These are phyloP conservation scores for Theobroma cacao DNA, from an alignment of 345 rosid genomes.

Conservation along the genomic window DNA sequence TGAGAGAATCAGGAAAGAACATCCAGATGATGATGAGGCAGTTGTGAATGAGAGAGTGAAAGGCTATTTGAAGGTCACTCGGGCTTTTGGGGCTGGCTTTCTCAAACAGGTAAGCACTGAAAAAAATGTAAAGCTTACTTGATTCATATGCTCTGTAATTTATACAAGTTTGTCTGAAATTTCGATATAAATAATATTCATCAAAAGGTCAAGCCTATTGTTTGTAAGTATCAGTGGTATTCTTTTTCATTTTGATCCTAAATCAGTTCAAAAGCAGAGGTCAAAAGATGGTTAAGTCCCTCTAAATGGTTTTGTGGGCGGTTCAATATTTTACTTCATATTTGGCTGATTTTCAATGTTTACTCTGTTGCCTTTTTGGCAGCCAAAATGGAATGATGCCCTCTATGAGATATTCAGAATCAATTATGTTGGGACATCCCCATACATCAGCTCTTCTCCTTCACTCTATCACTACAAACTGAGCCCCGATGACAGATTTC, in stretches of 20 bases:
- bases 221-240: too few relatives aligned
- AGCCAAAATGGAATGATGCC: slow-evolving; percentile 92
- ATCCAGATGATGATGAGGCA: slow-evolving; percentile 73
- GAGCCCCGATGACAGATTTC: slow-evolving; percentile 60
- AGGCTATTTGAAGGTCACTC: slow-evolving; percentile 89
- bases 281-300: not conserved
- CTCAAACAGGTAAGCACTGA: slow-evolving; percentile 69
- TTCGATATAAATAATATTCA: too few relatives aligned
- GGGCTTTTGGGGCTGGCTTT: slow-evolving; percentile 95
- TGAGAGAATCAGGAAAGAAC: slow-evolving; percentile 69
- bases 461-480: slow-evolving; percentile 75
- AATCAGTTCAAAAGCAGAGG: not conserved
- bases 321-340: not conserved
- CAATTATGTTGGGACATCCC: slow-evolving; percentile 69
- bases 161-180: too few relatives aligned
- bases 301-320: too few relatives aligned
- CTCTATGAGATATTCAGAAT: slow-evolving; percentile 81
- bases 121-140: not conserved
- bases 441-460: slow-evolving; percentile 78
- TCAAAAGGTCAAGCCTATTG: too few relatives aligned
- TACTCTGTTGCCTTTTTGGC: slow-evolving; percentile 6
- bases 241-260: too few relatives aligned
- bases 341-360: not conserved
- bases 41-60: slow-evolving; percentile 81
- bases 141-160: too few relatives aligned